Evolutionary conservation across 768 basidiomycete genomes (phyloP), one percentile per base, ranked within the genome.

Genomic region (Chalciporus piperatus): DNA sequence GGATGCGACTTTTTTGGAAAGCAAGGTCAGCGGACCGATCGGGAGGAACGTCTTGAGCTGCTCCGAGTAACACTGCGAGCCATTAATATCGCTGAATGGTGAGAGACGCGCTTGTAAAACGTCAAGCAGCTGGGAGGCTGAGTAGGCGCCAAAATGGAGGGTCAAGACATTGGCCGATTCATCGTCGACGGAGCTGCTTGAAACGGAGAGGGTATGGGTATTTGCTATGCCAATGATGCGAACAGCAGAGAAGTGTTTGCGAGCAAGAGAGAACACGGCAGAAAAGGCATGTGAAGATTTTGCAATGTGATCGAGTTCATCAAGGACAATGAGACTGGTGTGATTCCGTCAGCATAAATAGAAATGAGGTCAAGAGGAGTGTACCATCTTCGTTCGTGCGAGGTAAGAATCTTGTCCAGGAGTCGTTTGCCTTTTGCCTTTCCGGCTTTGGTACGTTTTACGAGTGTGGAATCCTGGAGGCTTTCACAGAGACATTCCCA

Each of bases 151-250:
- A 62, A 94, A 93, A 64, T 92, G 90, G 32, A 92, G 70, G 1
- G 89, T 92, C 22, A 73, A 69, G 20, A 86, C 79, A 27, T 64
- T 63, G 43, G 64, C 69, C 50, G 77, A 64, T 10, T 59, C 67
- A 27, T 69, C 63, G 20, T 69, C 59, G 11, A 74, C 52, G 61
- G 75, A 53, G 12, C 73, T 72, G 9, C 70, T 62, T 0, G 83
- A 75, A 3, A 83, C 77, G 2, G 87, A 84, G 22, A 95, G 80
- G 6, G 90, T 92, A 60, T 93, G 92, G 2, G 88, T 90, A 61
- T 95, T 95, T 37, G 92, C 90, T 63, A 95, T 92, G 33, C 87
- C 90, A 59, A 94, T 84, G 37, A 92, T 59, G 43, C 89, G 82
- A 50, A 93, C 66, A 33, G 70, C 71, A 10, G 77, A 67, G 1